Evolutionary conservation across 768 basidiomycete species (phyloP).

Genomic region (Kwoniella heveanensis): DNA sequence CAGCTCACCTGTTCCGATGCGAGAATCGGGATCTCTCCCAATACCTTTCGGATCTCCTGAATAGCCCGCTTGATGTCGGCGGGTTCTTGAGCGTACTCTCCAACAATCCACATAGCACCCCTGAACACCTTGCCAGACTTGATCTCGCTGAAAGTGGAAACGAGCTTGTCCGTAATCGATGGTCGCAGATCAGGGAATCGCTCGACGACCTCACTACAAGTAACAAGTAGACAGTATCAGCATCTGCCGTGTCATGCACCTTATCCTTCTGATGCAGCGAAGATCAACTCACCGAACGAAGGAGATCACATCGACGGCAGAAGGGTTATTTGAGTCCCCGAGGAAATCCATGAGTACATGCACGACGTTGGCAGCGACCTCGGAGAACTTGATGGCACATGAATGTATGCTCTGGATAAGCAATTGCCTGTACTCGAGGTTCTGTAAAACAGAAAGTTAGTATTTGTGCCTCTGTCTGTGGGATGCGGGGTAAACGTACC

Average conservation of each 20-base stretch:
- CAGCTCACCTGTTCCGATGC: constrained; percentile 73
- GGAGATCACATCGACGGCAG: constrained; percentile 90
- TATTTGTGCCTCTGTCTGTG: neutral
- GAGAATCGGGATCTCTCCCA: constrained; percentile 97
- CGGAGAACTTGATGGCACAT: constrained; percentile 93
- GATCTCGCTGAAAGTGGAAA: constrained; percentile 77
- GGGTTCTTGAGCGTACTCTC: constrained; percentile 73
- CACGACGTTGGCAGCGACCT: constrained; percentile 92
- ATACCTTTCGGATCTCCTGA: constrained; percentile 74
- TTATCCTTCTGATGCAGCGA: constrained; percentile 22
- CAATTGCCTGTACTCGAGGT: constrained; percentile 90
- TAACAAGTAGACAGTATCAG: constrained; percentile 6
- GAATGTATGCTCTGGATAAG: constrained; percentile 97
- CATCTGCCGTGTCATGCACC: neutral
- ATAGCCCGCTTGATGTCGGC: constrained; percentile 72
- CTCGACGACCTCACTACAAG: constrained; percentile 83
- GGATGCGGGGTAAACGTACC: constrained; percentile 58
- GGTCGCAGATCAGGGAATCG: constrained; percentile 87
- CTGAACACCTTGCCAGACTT: constrained; percentile 97
- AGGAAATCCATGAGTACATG: constrained; percentile 66
- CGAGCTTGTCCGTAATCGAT: constrained; percentile 82
- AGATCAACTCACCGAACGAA: constrained; percentile 65
- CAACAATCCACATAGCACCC: constrained; percentile 96
- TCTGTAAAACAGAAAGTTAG: constrained; percentile 59
- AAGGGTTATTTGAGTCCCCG: constrained; percentile 90